Conservation (phyloP, 2,329 filamentous ascomycete species). For the Herpotrichia juniperi region DNA sequence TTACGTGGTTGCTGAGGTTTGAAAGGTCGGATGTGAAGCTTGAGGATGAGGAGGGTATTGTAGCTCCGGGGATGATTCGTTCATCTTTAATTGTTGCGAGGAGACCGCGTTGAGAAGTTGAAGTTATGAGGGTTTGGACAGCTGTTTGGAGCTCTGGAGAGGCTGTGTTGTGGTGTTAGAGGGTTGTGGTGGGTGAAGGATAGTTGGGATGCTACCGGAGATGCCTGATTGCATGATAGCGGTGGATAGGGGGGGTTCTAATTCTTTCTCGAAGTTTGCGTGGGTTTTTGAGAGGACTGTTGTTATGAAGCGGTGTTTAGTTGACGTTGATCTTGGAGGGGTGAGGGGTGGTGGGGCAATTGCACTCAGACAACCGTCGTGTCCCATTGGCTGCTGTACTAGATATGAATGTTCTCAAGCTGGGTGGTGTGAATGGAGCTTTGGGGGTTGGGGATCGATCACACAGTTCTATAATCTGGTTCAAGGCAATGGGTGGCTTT, state of each 20-base stretch:
- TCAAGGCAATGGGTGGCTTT: too few relatives aligned
- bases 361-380: background rate
- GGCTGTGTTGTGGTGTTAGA: conserved; percentile 51
- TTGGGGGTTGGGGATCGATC: background rate
- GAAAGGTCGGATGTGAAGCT: conserved; percentile 70
- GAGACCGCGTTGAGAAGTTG: conserved; percentile 69
- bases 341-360: conserved; percentile 2
- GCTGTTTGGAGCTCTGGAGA: conserved; percentile 77
- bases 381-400: background rate
- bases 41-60: conserved; percentile 57
- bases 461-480: too few relatives aligned
- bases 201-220: conserved; percentile 61
- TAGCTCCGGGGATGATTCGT: conserved; percentile 66
- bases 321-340: conserved; percentile 5
- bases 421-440: background rate
- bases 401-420: background rate
- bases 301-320: background rate
- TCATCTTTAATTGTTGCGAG: conserved; percentile 73
- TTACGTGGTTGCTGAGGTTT: conserved; percentile 67
- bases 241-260: background rate
- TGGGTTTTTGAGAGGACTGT: background rate
- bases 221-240: conserved; percentile 78
- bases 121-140: conserved; percentile 72
- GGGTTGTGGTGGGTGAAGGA: background rate
- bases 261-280: background rate